Evolutionary conservation across 257 asterid species (phyloP).

Genomic region (Nicotiana sylvestris): DNA sequence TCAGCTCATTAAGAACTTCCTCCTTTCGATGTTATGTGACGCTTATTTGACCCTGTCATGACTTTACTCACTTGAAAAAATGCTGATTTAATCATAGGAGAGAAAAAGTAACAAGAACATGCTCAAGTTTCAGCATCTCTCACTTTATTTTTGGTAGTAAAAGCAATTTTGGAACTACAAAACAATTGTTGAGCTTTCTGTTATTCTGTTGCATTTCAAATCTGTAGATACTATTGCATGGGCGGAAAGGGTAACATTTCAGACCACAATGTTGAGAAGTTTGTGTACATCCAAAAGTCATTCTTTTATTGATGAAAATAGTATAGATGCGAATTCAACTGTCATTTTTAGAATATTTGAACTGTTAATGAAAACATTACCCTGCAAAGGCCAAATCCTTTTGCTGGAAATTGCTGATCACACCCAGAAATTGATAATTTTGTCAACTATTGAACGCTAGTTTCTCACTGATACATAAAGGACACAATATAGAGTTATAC

Average conservation of each 20-base stretch:
- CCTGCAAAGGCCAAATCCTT: neutral
- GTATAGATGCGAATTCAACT: neutral
- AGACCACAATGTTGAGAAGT: neutral
- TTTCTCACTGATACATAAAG: neutral
- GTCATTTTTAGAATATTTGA: neutral
- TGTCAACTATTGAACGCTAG: neutral
- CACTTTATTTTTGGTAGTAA: neutral
- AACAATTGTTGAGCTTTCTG: neutral
- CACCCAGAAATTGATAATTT: too few species aligned
- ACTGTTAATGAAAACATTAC: neutral
- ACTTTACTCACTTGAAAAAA: neutral
- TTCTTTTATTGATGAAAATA: neutral
- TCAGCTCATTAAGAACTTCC: neutral
- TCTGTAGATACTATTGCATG: neutral
- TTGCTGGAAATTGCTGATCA: neutral
- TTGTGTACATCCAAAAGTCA: neutral
- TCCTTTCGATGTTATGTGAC: neutral
- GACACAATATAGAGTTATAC: slow-evolving; percentile 1
- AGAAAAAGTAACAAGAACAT: neutral
- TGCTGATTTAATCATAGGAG: neutral
- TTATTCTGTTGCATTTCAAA: neutral
- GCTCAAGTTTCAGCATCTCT: neutral
- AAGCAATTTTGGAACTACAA: neutral
- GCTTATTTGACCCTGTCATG: neutral
- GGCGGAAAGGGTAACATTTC: neutral